phyloP scores from a whole-genome alignment of 495 filamentous ascomycete genomes.

The Penicillium daleae region DNA sequence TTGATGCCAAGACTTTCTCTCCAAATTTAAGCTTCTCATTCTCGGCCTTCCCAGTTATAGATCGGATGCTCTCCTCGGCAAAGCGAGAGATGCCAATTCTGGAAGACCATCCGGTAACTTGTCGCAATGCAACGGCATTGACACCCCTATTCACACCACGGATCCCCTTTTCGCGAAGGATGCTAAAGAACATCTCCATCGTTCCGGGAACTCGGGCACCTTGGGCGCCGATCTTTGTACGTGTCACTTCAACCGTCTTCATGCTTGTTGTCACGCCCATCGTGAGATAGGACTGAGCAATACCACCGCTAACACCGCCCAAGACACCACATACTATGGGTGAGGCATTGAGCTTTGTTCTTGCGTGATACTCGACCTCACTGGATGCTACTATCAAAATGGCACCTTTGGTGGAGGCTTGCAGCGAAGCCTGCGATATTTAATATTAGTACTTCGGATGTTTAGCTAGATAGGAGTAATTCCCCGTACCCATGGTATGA shows the following conservation, averaged over 20 bases:
- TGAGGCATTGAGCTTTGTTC: neutral
- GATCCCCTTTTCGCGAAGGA: neutral
- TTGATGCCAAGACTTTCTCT: neutral
- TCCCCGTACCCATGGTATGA: neutral
- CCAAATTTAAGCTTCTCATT: neutral
- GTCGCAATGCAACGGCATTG: neutral
- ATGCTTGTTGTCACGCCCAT: neutral
- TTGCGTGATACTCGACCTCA: neutral
- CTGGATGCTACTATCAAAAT: neutral
- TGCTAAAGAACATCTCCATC: neutral
- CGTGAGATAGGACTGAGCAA: neutral
- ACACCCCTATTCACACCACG: neutral
- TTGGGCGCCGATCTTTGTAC: neutral
- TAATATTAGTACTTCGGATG: neutral
- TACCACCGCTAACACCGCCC: neutral
- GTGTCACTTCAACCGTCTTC: neutral
- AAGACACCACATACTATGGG: neutral
- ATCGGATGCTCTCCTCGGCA: neutral
- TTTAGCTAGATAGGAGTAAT: neutral
- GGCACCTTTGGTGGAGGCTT: neutral
- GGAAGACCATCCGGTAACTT: neutral
- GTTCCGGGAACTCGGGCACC: neutral
- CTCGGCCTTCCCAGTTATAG: neutral
- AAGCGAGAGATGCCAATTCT: neutral
- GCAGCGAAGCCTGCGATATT: neutral